phyloP scores from a whole-genome alignment of 441 rosid genomes.

The Corymbia calophylla region DNA sequence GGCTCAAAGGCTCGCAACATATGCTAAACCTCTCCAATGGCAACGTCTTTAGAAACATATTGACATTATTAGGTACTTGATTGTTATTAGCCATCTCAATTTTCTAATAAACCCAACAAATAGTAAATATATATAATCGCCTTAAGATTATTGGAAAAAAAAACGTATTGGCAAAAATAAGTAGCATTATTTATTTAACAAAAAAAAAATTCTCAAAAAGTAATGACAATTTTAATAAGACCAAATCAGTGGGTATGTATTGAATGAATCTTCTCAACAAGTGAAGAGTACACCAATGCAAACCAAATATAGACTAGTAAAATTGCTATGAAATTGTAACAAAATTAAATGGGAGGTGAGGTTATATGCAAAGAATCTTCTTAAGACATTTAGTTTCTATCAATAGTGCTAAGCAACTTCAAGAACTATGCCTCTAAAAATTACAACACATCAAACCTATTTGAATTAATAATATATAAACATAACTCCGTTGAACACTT shows the following conservation, averaged over 20 bases:
- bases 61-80: too few species aligned
- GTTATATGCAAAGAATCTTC: too few species aligned
- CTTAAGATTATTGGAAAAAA: neutral
- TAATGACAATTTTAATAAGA: neutral
- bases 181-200: too few species aligned
- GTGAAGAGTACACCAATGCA: neutral
- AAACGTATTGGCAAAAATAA: too few species aligned
- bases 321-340: neutral
- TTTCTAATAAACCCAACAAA: neutral
- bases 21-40: neutral
- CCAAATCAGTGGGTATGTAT: neutral
- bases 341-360: neutral
- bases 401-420: fast-evolving
- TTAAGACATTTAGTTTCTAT: neutral
- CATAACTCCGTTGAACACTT: too few species aligned
- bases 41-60: neutral
- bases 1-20: neutral
- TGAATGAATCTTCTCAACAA: neutral
- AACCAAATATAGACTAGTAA: neutral
- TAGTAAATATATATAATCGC: too few species aligned
- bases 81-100: neutral
- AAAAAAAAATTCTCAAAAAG: neutral
- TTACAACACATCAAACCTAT: too few species aligned
- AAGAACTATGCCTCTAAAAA: fast-evolving
- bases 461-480: too few species aligned